A percentile compares a stretch with the other conserved stretches of the same genome.
phyloP scores from a whole-genome alignment of 305 asterid genomes.

The Solanum hybrid region DNA sequence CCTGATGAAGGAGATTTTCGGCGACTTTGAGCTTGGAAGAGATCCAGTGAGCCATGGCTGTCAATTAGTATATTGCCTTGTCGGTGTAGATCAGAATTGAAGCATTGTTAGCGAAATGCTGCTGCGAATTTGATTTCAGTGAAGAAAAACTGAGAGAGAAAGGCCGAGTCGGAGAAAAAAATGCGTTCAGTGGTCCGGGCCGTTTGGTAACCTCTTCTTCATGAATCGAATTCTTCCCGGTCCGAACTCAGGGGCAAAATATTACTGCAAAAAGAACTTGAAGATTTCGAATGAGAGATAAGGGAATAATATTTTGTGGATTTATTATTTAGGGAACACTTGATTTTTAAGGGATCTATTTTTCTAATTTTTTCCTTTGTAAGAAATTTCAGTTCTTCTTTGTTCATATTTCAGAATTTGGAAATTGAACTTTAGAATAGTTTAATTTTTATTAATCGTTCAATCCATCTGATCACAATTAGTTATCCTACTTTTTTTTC shows the following conservation, averaged over 20 bases:
- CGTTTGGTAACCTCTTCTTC: not conserved
- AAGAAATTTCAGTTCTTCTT: not conserved
- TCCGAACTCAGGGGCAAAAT: not conserved
- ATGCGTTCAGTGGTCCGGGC: not conserved
- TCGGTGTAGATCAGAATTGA: not conserved
- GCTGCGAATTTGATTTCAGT: not conserved
- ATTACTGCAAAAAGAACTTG: not conserved
- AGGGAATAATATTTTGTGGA: not conserved
- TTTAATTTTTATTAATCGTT: not conserved
- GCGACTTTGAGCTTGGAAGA: constrained; percentile 97
- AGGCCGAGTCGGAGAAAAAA: not conserved
- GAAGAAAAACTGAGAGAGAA: not conserved
- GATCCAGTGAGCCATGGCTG: constrained; percentile 88
- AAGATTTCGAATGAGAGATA: not conserved
- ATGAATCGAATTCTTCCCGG: not conserved
- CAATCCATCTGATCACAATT: not conserved
- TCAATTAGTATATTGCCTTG: constrained; percentile 10
- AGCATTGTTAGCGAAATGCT: constrained; percentile 12
- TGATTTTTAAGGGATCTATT: too few relatives aligned
- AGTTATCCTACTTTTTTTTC: not conserved
- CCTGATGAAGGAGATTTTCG: constrained; percentile 93
- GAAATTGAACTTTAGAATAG: not conserved
- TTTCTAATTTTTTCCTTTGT: not conserved
- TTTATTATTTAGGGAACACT: not conserved
- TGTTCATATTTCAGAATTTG: not conserved